These are phyloP conservation scores for Aegilops speltoides DNA, from an alignment of 176 grass and related monocot genomes.

Conservation along the genomic window DNA sequence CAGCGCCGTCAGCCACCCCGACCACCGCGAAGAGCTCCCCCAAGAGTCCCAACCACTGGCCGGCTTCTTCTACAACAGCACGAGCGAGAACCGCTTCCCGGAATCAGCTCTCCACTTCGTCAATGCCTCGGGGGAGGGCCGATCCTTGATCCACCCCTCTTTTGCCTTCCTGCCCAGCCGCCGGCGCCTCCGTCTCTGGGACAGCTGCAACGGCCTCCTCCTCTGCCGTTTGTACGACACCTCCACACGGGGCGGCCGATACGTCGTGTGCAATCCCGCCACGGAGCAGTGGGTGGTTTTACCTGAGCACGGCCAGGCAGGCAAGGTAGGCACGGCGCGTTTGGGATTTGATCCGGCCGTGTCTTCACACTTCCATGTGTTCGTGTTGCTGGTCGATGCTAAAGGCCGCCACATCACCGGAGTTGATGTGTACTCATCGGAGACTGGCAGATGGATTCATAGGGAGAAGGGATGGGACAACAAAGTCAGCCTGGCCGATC, in stretches of 20 bases:
- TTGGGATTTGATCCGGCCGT: not conserved
- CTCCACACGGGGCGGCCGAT: too few species aligned
- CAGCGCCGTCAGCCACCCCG: not conserved
- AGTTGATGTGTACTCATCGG: too few species aligned
- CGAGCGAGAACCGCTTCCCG: not conserved
- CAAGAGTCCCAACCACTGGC: not conserved
- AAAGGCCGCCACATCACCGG: too few species aligned
- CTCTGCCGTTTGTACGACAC: not conserved
- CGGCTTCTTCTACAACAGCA: conserved; percentile 10
- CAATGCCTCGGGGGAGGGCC: not conserved
- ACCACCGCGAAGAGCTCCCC: not conserved
- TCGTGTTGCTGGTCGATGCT: too few species aligned
- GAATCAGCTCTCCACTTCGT: not conserved
- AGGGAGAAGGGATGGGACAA: too few species aligned
- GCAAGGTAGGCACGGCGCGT: not conserved
- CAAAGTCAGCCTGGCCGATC: too few species aligned
- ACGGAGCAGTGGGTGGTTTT: not conserved
- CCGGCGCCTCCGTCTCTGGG: not conserved
- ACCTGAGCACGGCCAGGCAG: not conserved
- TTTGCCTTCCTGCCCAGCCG: conserved; percentile 11
- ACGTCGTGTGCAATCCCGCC: conserved; percentile 1
- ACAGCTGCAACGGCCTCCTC: not conserved
- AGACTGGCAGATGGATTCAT: too few species aligned
- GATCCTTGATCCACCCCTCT: not conserved
- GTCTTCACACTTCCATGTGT: not conserved